phyloP scores from a whole-genome alignment of 2,329 filamentous ascomycete genomes.

The Aspergillus ochraceoroseus region DNA sequence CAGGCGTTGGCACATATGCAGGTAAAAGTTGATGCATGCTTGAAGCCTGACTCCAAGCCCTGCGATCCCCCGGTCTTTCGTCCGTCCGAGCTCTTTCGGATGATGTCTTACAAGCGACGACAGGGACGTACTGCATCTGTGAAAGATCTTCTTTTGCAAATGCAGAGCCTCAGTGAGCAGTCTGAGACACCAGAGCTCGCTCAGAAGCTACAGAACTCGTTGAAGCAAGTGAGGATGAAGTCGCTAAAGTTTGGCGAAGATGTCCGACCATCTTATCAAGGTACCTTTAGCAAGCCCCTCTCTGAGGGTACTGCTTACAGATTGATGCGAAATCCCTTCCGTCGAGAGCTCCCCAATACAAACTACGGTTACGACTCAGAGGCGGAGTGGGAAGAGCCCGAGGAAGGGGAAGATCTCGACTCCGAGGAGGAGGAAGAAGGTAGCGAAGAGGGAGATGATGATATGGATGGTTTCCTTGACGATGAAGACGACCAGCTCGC shows the following conservation, averaged over 20 bases:
- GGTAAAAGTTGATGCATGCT: constrained; percentile 46
- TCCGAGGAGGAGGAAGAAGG: constrained; percentile 61
- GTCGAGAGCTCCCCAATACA: constrained; percentile 49
- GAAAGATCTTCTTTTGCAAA: constrained; percentile 56
- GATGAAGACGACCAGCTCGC: constrained; percentile 67
- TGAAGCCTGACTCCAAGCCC: constrained; percentile 16
- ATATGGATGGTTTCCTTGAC: constrained; percentile 86
- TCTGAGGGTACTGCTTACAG: constrained; percentile 40
- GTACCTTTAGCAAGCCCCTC: constrained; percentile 54
- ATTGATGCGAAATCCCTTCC: constrained; percentile 53
- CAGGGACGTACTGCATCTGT: constrained; percentile 44
- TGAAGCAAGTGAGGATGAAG: constrained; percentile 52
- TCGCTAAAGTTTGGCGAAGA: constrained; percentile 58
- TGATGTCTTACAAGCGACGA: constrained; percentile 38
- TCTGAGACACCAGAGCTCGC: constrained; percentile 21
- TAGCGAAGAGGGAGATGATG: constrained; percentile 65
- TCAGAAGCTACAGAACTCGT: constrained; percentile 37
- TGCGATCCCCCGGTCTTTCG: constrained; percentile 24
- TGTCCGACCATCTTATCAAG: constrained; percentile 59
- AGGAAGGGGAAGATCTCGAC: constrained; percentile 67
- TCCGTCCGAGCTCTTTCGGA: constrained; percentile 35
- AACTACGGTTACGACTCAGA: constrained; percentile 65
- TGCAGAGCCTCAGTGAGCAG: constrained; percentile 47
- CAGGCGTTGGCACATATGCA: constrained; percentile 54
- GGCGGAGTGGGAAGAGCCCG: constrained; percentile 60